phyloP scores from a whole-genome alignment of 306 rosid genomes.

The Quercus gilva region DNA sequence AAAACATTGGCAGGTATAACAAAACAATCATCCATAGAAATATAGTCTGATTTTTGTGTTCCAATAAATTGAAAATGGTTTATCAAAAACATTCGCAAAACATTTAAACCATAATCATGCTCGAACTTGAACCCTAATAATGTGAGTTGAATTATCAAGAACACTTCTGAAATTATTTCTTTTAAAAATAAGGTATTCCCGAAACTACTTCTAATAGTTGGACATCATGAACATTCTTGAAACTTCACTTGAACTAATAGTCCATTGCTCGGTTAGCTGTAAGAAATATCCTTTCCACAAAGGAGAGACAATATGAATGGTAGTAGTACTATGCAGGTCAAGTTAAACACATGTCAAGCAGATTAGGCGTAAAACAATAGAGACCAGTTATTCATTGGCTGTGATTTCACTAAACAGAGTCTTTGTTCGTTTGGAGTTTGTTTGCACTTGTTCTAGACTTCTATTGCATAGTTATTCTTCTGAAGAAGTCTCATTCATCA shows the following conservation, averaged over 20 bases:
- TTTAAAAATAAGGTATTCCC: too few species aligned
- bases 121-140: background rate
- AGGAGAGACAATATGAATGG: background rate
- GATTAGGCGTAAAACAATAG: background rate
- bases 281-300: background rate
- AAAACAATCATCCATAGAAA: background rate
- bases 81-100: background rate
- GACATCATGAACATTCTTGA: background rate
- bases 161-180: background rate
- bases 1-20: background rate
- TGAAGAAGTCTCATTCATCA: too few species aligned
- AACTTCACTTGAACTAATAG: background rate
- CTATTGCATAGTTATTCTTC: too few species aligned
- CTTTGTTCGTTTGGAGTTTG: too few species aligned
- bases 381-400: background rate
- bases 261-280: background rate
- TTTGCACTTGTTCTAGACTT: too few species aligned
- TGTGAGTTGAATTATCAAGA: background rate
- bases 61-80: background rate
- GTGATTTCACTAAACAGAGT: background rate
- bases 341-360: background rate
- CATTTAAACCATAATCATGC: background rate
- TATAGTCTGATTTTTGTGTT: background rate
- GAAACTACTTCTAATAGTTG: background rate
- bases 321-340: background rate